Evolutionary conservation across 176 grass and related monocot genomes (phyloP), one percentile per base, ranked within the genome.

Genomic region (Ensete glaucum): DNA sequence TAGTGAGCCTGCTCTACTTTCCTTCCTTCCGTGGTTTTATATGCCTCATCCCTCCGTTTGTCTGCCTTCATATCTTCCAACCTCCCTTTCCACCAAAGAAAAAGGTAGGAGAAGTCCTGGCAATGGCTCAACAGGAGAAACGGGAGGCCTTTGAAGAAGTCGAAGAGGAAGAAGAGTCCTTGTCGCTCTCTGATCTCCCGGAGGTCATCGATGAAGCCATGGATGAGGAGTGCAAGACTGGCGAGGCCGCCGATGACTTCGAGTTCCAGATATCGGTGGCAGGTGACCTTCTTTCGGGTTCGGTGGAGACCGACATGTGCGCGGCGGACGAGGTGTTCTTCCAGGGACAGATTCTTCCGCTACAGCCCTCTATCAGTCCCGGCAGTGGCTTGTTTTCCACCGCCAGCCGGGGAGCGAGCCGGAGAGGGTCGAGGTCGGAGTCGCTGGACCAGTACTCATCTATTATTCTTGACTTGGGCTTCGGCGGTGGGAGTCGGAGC

Each of bases 261-360:
- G 85, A 87, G 69, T 87, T 87, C 77, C 64, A 71, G 75, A 76
- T 80, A 24, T 82, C 80, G 17, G 55, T 79, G 3, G 55, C 67
- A 8, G 78, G 78, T 2, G 67, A 69, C 14, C 68, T 72, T 11
- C 43, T 29, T 11, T n/a, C 53, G 24, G 63, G 21, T 21, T 20
- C 69, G 2, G 52, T 34, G 52, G 72, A 51, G 72, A 22, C 53
- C 12, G 85, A 83, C 69, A 87, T 87, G 85, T 87, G 85, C 70
- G 83, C 50, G 0, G 83, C 83, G 0, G 83, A 85, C 53, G 83
- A 85, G 26, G 83, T 85, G 19, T 85, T 85, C 77, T 85, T 52
- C 54, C 79, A 81, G 25, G 83, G 83, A 10, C 74, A 73, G 67
- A 81, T 85, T 29, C 83, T 85, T 15, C 83, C 83, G n/a, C 71